Evolutionary conservation across 495 filamentous ascomycete species (phyloP), one percentile per base, ranked within the genome.

Genomic region (Aspergillus diversus): DNA sequence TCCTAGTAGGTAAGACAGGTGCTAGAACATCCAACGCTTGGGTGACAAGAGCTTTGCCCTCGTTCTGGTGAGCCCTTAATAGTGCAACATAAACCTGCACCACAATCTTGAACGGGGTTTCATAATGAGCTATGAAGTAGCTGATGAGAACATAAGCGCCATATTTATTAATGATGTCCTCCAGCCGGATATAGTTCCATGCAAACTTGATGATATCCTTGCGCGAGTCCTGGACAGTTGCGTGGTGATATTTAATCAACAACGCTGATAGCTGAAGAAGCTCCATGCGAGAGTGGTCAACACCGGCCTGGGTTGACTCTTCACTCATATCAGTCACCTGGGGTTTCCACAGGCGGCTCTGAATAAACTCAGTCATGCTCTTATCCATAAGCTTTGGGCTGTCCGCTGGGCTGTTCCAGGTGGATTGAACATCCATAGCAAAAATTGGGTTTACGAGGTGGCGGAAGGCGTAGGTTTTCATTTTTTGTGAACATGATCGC

Each of bases 141-240:
- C 90, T 93, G 64, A 98, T 96, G 4, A 98, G 84, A 11, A 97
- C 93, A 71, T 99, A 98, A 7, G 96, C 94, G 17, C 93, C 96
- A 73, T 98, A 93, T 71, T 99, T 99, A 80, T 98, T 98, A 80
- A 99, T 97, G 63, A 96, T 91, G 73, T 99, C 96, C 72, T 99
- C 96, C 27, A 99, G 86, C 16, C 92, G 88, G 60, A 98, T 98
- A 71, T 95, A 98, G 33, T 93, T 97, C 96, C 96, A 99, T 5
- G 92, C 93, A 73, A 97, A 98, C 74, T 97, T 97, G 69, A 99
- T 98, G 61, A 99, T 92, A 63, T 99, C 96, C 74, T 98, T 99
- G 21, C 96, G 90, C 5, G 91, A 90, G 69, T 97, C 94, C 55
- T 92, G 86, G 8, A 98, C 82, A 27, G 93, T 88, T 32, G 83